Evolutionary conservation across 2,329 filamentous ascomycete genomes (phyloP).

Genomic region (Aspergillus novoparasiticus): DNA sequence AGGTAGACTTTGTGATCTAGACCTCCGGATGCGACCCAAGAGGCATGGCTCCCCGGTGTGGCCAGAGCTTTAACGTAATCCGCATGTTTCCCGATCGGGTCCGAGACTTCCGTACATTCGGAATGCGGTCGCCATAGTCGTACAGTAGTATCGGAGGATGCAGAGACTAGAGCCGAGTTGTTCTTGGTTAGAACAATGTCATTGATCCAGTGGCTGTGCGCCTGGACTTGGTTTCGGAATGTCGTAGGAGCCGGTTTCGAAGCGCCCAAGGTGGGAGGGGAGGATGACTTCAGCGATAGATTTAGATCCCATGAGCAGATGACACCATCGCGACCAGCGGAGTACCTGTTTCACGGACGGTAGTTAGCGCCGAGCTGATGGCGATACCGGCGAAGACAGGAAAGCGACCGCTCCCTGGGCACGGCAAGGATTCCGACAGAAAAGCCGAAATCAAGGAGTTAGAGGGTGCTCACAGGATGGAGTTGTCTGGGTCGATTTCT

Average conservation of each 20-base stretch:
- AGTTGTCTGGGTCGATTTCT: constrained; percentile 78
- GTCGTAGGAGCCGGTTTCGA: constrained; percentile 48
- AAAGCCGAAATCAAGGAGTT: background rate
- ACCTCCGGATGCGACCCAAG: constrained; percentile 93
- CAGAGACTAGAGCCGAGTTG: constrained; percentile 79
- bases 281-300: constrained; percentile 36
- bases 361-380: constrained; percentile 21
- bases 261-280: constrained; percentile 18
- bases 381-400: background rate
- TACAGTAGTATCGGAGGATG: constrained; percentile 90
- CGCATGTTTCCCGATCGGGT: constrained; percentile 85
- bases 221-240: constrained; percentile 68
- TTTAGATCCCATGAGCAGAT: constrained; percentile 91
- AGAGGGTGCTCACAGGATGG: constrained; percentile 71
- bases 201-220: constrained; percentile 96
- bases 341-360: constrained; percentile 66
- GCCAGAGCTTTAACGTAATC: constrained; percentile 97
- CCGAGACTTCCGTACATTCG: constrained; percentile 64
- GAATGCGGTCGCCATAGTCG: constrained; percentile 85
- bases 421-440: background rate
- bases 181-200: constrained; percentile 80
- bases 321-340: constrained; percentile 90
- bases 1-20: constrained; percentile 89
- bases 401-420: background rate
- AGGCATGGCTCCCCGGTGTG: constrained; percentile 68